Percentiles rank a stretch among this genome's conserved stretches.
Conservation (phyloP, 1,139 yeast genomes). For the Nematodospora anomalae region DNA sequence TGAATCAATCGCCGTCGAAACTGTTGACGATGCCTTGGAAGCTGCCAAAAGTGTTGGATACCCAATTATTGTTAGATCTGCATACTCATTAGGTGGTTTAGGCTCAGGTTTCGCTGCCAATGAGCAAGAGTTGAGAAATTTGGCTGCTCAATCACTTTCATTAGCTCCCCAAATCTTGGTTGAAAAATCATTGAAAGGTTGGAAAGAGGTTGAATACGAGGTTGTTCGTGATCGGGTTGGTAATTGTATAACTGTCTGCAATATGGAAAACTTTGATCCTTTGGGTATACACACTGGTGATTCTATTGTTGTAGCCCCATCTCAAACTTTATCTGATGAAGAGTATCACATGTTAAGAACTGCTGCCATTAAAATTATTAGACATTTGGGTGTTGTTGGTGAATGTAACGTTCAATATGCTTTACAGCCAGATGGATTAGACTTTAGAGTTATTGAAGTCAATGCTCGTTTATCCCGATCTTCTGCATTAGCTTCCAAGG, state of each 20-base stretch:
- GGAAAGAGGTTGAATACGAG: slow-evolving; percentile 99
- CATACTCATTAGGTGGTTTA: slow-evolving; percentile 95
- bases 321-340: slow-evolving; percentile 95
- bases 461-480: slow-evolving; percentile 98
- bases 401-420: slow-evolving; percentile 99
- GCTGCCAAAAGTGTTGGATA: slow-evolving; percentile 89
- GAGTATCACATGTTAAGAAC: slow-evolving; percentile 98
- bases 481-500: slow-evolving; percentile 97
- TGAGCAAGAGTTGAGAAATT: slow-evolving; percentile 74
- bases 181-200: slow-evolving; percentile 97
- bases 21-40: slow-evolving; percentile 73
- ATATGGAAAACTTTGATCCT: slow-evolving; percentile 99
- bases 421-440: slow-evolving; percentile 88
- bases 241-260: slow-evolving; percentile 98
- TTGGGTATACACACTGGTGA: slow-evolving; percentile 99
- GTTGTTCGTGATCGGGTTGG: slow-evolving; percentile 97
- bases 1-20: slow-evolving; percentile 80
- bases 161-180: slow-evolving; percentile 94
- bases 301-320: slow-evolving; percentile 98
- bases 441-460: slow-evolving; percentile 96
- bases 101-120: slow-evolving; percentile 98
- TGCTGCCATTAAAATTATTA: slow-evolving; percentile 94
- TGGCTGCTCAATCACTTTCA: slow-evolving; percentile 92
- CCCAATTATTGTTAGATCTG: slow-evolving; percentile 98
- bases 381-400: slow-evolving; percentile 99